Evolutionary conservation across 139 green algal genomes (phyloP).

Genomic region (Pseudopediastrum boryanum): DNA sequence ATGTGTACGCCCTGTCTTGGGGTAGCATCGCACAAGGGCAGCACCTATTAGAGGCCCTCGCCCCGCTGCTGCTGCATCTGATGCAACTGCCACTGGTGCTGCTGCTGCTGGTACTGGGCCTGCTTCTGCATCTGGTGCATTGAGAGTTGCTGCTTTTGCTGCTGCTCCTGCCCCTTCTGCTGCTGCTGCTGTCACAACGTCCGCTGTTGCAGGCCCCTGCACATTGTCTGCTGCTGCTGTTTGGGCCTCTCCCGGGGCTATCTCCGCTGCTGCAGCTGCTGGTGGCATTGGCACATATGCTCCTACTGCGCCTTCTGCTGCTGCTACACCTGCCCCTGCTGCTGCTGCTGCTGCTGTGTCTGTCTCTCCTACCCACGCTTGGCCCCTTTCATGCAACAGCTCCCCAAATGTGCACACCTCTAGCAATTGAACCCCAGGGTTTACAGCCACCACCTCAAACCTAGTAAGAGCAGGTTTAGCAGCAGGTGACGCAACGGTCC

Average conservation of each 20-base stretch:
- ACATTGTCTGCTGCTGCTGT: too few relatives aligned
- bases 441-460: conserved; percentile 57
- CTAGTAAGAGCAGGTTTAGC: conserved; percentile 65
- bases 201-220: too few relatives aligned
- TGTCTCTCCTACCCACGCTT: not conserved
- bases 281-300: not conserved
- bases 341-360: not conserved
- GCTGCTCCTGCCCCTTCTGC: too few relatives aligned
- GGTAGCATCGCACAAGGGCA: conserved; percentile 55
- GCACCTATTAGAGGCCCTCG: conserved; percentile 20
- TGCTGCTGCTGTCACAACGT: too few relatives aligned
- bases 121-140: too few relatives aligned
- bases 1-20: conserved; percentile 71
- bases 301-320: not conserved
- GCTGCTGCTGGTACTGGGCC: not conserved
- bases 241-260: too few relatives aligned
- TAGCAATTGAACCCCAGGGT: conserved; percentile 32
- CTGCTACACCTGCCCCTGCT: not conserved
- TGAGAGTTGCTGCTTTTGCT: too few relatives aligned
- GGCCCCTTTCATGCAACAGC: conserved; percentile 26
- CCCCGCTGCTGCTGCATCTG: not conserved
- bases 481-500: too few relatives aligned
- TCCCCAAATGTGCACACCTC: not conserved
- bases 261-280: too few relatives aligned
- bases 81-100: not conserved